phyloP scores from a whole-genome alignment of 148 eudicot species.

The Camellia sinensis region DNA sequence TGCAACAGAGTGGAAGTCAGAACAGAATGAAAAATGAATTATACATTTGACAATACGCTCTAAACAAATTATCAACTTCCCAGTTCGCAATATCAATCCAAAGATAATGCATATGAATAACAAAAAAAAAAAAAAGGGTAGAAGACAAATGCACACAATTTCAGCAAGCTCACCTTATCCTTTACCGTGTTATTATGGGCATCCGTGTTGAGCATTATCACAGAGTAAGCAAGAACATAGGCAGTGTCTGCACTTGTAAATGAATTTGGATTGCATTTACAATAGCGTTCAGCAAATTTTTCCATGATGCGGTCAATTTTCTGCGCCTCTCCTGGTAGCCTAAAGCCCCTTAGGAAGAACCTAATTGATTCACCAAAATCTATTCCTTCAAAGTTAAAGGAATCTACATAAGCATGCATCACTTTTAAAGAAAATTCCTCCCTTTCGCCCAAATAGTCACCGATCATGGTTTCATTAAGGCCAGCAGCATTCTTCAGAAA shows the following conservation, averaged over 20 bases:
- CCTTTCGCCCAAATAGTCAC: constrained; percentile 95
- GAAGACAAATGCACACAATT: neutral
- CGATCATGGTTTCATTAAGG: constrained; percentile 79
- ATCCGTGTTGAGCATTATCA: constrained; percentile 97
- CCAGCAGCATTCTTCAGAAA: constrained; percentile 87
- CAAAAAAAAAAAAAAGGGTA: neutral
- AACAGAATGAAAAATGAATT: constrained; percentile 6
- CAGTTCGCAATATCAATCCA: neutral
- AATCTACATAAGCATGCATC: constrained; percentile 98
- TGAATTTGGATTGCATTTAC: constrained; percentile 92
- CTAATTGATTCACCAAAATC: constrained; percentile 95
- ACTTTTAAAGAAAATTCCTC: constrained; percentile 89
- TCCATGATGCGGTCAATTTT: constrained; percentile 99
- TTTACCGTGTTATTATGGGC: constrained; percentile 97
- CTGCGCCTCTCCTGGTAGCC: constrained; percentile 99
- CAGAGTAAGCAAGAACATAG: constrained; percentile 98
- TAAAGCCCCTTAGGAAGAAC: constrained; percentile 88
- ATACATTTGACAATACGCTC: neutral
- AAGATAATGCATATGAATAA: constrained; percentile 3
- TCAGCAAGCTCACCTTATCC: constrained; percentile 69
- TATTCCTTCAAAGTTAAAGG: constrained; percentile 82
- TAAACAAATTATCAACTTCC: constrained; percentile 7
- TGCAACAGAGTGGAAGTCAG: constrained; percentile 23
- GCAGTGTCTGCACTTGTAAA: constrained; percentile 97
- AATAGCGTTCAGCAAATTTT: constrained; percentile 97